phyloP scores from a whole-genome alignment of 169 alveolate species.

The Eimeria necatrix region DNA sequence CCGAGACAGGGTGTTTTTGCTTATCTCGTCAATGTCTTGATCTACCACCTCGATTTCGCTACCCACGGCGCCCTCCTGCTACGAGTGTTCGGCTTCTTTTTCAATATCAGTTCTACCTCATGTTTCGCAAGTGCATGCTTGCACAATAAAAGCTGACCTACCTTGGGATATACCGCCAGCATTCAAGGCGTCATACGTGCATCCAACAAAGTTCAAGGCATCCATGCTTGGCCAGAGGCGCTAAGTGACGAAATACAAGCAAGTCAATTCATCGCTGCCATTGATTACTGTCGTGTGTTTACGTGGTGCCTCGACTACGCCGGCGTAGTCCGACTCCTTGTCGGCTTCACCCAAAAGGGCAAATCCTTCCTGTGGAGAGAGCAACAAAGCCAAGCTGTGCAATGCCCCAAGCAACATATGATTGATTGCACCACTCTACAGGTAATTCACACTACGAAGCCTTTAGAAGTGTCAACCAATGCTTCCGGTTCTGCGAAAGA shows the following conservation, averaged over 20 bases:
- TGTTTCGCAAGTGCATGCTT: no score
- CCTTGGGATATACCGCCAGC: not conserved
- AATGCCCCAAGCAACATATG: not conserved
- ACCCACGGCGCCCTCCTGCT: not conserved
- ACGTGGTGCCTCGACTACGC: no score
- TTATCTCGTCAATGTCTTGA: not conserved
- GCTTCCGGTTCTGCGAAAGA: no score
- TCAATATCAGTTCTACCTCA: not conserved
- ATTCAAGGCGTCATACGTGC: not conserved
- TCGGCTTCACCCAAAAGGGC: not conserved
- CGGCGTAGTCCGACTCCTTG: not conserved
- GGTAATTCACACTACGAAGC: not conserved
- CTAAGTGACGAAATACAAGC: no score
- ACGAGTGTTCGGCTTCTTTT: no score
- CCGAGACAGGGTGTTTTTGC: not conserved
- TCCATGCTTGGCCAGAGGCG: not conserved
- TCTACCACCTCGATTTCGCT: not conserved
- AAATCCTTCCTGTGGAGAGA: not conserved
- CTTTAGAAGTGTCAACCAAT: not conserved
- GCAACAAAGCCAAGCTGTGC: not conserved
- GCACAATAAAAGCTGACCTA: not conserved
- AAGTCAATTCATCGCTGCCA: no score
- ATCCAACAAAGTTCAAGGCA: not conserved
- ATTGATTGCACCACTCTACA: not conserved
- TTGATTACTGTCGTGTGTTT: no score